These are phyloP conservation scores for Rhodosporidiobolus odoratus DNA, from an alignment of 768 basidiomycete species.

Conservation along the genomic window DNA sequence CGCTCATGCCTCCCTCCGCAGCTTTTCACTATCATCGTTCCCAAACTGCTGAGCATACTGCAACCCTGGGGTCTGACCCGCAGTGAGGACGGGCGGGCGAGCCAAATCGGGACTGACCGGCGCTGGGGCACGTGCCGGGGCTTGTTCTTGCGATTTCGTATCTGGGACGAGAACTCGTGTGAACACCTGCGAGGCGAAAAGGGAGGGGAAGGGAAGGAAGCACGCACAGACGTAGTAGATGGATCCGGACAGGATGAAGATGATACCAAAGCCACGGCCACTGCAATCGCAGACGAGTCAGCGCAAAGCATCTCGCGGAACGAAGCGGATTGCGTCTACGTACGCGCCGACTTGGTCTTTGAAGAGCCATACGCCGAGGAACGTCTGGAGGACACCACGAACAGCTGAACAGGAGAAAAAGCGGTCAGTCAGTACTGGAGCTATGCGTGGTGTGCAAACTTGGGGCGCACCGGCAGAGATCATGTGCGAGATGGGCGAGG, in stretches of 20 bases:
- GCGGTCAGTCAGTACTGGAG: neutral
- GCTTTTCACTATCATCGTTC: neutral
- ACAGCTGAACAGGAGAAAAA: constrained; percentile 56
- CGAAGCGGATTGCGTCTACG: constrained; percentile 43
- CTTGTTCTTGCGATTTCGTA: constrained; percentile 35
- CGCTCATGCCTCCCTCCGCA: neutral
- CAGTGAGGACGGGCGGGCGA: constrained; percentile 19
- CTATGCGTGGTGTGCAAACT: too few relatives aligned
- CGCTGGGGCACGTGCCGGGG: neutral
- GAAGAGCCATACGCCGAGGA: constrained; percentile 76
- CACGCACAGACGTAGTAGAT: constrained; percentile 56
- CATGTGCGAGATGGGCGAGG: constrained; percentile 97
- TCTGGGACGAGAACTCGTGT: neutral
- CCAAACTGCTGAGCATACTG: constrained; percentile 1
- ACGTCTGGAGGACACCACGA: constrained; percentile 83
- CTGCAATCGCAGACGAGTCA: constrained; percentile 48
- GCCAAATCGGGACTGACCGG: neutral
- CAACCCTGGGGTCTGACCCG: constrained; percentile 25
- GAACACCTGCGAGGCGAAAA: rapidly evolving
- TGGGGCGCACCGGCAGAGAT: constrained; percentile 58
- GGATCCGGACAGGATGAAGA: constrained; percentile 73
- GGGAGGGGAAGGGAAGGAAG: neutral
- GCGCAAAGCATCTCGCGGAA: neutral
- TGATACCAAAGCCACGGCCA: constrained; percentile 74
- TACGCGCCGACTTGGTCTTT: constrained; percentile 71